These are phyloP conservation scores for Mycosphaerella arachidis DNA, from an alignment of 2,329 filamentous ascomycete genomes.

Conservation along the genomic window DNA sequence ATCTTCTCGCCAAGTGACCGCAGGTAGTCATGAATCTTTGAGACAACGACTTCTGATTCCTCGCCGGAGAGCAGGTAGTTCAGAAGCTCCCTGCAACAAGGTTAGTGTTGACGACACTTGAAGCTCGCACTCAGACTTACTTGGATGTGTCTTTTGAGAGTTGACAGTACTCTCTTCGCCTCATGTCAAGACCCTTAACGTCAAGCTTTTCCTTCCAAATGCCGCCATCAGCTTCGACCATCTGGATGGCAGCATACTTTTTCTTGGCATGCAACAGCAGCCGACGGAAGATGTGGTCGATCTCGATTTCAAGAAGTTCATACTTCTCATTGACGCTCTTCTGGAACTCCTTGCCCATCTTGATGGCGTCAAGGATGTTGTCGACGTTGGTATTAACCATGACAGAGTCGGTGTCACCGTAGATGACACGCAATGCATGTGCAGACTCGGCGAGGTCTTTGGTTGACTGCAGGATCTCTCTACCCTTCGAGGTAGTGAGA, in stretches of 20 bases:
- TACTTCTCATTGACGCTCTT: slow-evolving; percentile 91
- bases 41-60: slow-evolving; percentile 80
- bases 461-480: slow-evolving; percentile 92
- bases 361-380: slow-evolving; percentile 82
- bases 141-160: slow-evolving; percentile 91
- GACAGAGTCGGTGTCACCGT: slow-evolving; percentile 97
- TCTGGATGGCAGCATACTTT: slow-evolving; percentile 96
- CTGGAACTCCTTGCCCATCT: slow-evolving; percentile 93
- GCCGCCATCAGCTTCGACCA: slow-evolving; percentile 74
- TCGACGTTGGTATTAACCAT: slow-evolving; percentile 99
- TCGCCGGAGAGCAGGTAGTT: slow-evolving; percentile 93
- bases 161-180: slow-evolving; percentile 90
- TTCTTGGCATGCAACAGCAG: slow-evolving; percentile 96
- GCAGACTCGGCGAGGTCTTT: slow-evolving; percentile 92
- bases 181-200: slow-evolving; percentile 98
- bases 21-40: slow-evolving; percentile 89
- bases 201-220: slow-evolving; percentile 93
- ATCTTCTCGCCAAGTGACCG: slow-evolving; percentile 80
- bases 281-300: slow-evolving; percentile 93
- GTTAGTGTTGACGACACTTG: slow-evolving; percentile 14
- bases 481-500: slow-evolving; percentile 93
- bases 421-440: slow-evolving; percentile 82
- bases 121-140: slow-evolving; percentile 30
- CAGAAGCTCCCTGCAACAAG: slow-evolving; percentile 60
- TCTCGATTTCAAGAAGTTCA: slow-evolving; percentile 89